phyloP scores from a whole-genome alignment of 2,329 filamentous ascomycete species.

The Trichoderma simmonsii region DNA sequence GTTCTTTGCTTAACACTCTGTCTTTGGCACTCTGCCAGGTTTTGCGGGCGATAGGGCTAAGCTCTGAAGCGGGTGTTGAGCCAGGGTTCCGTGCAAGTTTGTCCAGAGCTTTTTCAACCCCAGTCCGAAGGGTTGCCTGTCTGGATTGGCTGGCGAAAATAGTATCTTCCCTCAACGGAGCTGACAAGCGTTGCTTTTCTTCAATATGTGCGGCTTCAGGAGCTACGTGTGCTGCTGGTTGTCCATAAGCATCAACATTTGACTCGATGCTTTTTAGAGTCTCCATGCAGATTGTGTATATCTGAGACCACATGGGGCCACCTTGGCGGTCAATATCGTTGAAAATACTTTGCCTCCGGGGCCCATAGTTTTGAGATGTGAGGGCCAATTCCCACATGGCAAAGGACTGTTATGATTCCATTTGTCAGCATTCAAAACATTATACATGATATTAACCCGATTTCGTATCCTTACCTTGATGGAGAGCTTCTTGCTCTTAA shows the following conservation, averaged over 20 bases:
- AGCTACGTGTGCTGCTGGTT: constrained; percentile 37
- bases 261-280: constrained; percentile 64
- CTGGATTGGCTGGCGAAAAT: constrained; percentile 42
- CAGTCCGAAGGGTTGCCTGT: constrained; percentile 39
- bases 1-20: constrained; percentile 49
- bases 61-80: constrained; percentile 45
- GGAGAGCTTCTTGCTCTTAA: constrained; percentile 78
- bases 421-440: not conserved
- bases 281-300: constrained; percentile 66
- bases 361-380: constrained; percentile 71
- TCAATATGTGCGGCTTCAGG: constrained; percentile 31
- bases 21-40: constrained; percentile 47
- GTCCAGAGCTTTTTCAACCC: constrained; percentile 46
- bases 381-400: constrained; percentile 88
- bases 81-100: constrained; percentile 47
- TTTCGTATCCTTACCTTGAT: constrained; percentile 58
- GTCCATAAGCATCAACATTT: constrained; percentile 63
- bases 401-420: constrained; percentile 55
- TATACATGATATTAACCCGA: not conserved
- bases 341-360: constrained; percentile 78
- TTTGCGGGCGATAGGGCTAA: constrained; percentile 51
- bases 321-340: constrained; percentile 81
- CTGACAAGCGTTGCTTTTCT: constrained; percentile 36
- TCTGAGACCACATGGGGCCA: constrained; percentile 77
- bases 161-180: constrained; percentile 43